Percentiles rank a stretch among this genome's conserved stretches.
These are phyloP conservation scores for Jacaranda copaia DNA, from an alignment of 257 asterid genomes.

Conservation along the genomic window DNA sequence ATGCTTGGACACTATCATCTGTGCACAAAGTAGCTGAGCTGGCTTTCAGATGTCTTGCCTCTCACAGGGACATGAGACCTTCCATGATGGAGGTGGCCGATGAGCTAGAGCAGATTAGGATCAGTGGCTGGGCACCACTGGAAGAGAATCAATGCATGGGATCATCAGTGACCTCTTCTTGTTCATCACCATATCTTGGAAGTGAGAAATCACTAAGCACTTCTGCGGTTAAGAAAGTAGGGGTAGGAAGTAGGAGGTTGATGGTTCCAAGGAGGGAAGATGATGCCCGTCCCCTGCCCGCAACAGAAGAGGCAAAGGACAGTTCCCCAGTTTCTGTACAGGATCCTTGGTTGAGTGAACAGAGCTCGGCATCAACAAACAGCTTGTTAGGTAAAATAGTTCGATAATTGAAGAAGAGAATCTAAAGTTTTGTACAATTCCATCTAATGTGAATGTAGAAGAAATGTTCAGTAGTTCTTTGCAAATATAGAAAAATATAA, in stretches of 20 bases:
- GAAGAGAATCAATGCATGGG: conserved; percentile 59
- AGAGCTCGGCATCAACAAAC: conserved; percentile 51
- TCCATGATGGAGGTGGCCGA: conserved; percentile 83
- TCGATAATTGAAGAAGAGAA: conserved; percentile 23
- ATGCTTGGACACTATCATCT: conserved; percentile 80
- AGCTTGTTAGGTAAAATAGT: conserved; percentile 54
- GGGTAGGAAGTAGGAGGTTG: conserved; percentile 51
- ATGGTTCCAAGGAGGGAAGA: conserved; percentile 42
- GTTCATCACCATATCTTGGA: conserved; percentile 58
- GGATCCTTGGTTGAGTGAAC: conserved; percentile 69
- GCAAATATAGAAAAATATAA: neutral
- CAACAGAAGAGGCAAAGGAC: conserved; percentile 51
- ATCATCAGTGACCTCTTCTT: conserved; percentile 65
- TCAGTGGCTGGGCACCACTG: conserved; percentile 65
- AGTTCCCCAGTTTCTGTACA: conserved; percentile 68
- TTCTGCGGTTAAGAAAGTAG: conserved; percentile 45
- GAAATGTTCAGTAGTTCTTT: conserved; percentile 8
- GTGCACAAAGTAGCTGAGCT: conserved; percentile 73
- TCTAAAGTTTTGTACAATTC: conserved; percentile 22
- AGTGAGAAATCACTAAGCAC: conserved; percentile 58
- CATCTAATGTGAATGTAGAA: neutral
- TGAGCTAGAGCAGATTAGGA: conserved; percentile 69
- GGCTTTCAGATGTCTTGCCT: conserved; percentile 79
- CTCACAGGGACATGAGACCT: conserved; percentile 81
- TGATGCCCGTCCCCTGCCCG: conserved; percentile 10